Evolutionary conservation across 345 rosid species (phyloP).

Genomic region (Erysimum cheiranthoides): DNA sequence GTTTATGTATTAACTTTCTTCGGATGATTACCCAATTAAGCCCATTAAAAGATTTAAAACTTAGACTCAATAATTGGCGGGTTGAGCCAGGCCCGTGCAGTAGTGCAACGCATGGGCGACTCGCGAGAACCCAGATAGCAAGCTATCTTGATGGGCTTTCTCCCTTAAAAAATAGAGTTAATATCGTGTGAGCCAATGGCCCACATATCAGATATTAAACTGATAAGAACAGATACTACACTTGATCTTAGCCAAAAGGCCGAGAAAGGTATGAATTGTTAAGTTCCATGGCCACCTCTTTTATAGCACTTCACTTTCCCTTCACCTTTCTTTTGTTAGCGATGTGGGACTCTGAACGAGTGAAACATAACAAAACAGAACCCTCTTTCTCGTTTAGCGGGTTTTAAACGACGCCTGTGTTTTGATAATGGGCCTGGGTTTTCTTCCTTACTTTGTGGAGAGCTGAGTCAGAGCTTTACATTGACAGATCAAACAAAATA

Average conservation of each 20-base stretch:
- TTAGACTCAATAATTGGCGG: background rate
- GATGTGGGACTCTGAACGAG: conserved; percentile 11
- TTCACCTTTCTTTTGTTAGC: background rate
- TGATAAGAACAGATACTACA: conserved; percentile 73
- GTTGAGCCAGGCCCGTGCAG: conserved; percentile 15
- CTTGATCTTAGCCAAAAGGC: conserved; percentile 80
- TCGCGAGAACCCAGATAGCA: background rate
- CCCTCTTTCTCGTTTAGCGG: background rate
- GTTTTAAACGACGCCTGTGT: background rate
- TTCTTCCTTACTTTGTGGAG: background rate
- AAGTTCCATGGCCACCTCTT: accelerated
- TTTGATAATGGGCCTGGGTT: background rate
- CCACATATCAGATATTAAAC: conserved; percentile 21
- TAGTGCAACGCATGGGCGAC: conserved; percentile 22
- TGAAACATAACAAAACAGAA: background rate
- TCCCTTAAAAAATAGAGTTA: conserved; percentile 9
- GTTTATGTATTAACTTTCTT: too few species aligned
- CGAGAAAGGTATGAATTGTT: conserved; percentile 57
- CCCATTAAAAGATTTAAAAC: too few species aligned
- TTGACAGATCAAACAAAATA: too few species aligned
- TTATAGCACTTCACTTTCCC: background rate
- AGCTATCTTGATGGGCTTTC: background rate
- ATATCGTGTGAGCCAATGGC: conserved; percentile 17
- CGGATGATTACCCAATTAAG: too few species aligned
- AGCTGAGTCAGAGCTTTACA: too few species aligned